A percentile compares a stretch with the other conserved stretches of the same genome.
phyloP scores from a whole-genome alignment of 192 early-diverging fungal species.

The Rhizoclosmatium globosum region DNA sequence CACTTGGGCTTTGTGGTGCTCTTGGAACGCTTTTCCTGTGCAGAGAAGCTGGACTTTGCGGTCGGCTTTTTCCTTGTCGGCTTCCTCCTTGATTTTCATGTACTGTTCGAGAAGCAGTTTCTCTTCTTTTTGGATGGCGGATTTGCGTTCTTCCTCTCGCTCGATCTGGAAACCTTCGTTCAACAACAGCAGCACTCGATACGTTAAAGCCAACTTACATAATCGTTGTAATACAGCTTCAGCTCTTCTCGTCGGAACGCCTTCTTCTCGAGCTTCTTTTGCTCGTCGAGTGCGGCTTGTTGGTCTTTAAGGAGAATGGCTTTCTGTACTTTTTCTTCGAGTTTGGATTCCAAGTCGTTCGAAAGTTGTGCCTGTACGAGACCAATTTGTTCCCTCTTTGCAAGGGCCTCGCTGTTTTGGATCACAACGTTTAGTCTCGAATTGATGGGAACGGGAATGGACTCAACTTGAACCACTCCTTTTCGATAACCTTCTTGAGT shows the following conservation, averaged over 20 bases:
- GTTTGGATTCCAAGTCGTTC: slow-evolving; percentile 33
- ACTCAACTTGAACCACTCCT: slow-evolving; percentile 47
- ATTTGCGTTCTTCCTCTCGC: background rate
- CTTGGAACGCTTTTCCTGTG: slow-evolving; percentile 8
- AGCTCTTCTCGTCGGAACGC: slow-evolving; percentile 26
- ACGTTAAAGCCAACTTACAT: slow-evolving; percentile 20
- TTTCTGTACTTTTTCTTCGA: slow-evolving; percentile 43
- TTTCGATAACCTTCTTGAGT: slow-evolving; percentile 47
- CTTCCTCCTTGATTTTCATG: slow-evolving; percentile 13
- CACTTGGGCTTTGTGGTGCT: slow-evolving; percentile 9
- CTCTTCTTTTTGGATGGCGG: slow-evolving; percentile 5
- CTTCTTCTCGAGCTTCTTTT: slow-evolving; percentile 29
- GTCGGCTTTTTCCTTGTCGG: slow-evolving; percentile 3
- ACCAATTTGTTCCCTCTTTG: slow-evolving; percentile 38
- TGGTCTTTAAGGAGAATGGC: slow-evolving; percentile 36
- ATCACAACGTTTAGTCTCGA: too few species aligned
- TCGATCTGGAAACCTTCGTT: background rate
- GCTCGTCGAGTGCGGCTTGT: slow-evolving; percentile 23
- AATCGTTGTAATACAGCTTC: slow-evolving; percentile 32
- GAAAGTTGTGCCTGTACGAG: slow-evolving; percentile 25
- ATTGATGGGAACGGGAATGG: too few species aligned
- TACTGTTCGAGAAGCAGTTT: slow-evolving; percentile 20
- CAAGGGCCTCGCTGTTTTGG: slow-evolving; percentile 38
- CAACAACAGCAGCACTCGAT: background rate
- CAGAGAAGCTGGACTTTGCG: background rate